These are phyloP conservation scores for Letharia columbiana DNA, from an alignment of 495 filamentous ascomycete species.

Conservation along the genomic window DNA sequence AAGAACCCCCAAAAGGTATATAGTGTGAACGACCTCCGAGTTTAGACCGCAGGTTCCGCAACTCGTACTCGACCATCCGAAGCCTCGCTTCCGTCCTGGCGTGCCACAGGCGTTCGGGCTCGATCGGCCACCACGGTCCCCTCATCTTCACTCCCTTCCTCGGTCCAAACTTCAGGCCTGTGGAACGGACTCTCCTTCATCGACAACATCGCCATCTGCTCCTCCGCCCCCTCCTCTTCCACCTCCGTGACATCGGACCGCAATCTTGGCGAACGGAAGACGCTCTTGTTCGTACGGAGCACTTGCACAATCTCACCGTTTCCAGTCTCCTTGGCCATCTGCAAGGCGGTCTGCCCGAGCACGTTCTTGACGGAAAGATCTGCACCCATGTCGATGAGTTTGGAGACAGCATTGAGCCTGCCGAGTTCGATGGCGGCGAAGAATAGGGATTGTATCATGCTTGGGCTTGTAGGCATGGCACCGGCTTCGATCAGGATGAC, in stretches of 20 bases:
- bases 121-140: background rate
- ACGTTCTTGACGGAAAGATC: conserved; percentile 15
- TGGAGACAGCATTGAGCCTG: conserved; percentile 4
- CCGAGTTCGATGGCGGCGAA: conserved; percentile 17
- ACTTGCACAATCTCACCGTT: conserved; percentile 10
- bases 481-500: conserved; percentile 15
- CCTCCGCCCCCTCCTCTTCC: conserved; percentile 1
- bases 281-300: conserved; percentile 8
- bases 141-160: conserved; percentile 11
- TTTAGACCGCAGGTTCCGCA: background rate
- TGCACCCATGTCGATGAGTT: conserved; percentile 12
- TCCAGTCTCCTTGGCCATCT: conserved; percentile 13
- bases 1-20: too few species aligned
- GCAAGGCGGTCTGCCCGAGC: conserved; percentile 14
- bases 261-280: background rate
- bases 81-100: background rate
- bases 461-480: background rate
- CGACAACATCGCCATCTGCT: conserved; percentile 8
- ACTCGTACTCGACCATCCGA: background rate
- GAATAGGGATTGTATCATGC: conserved; percentile 11
- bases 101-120: background rate
- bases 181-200: conserved; percentile 9
- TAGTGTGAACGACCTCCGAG: background rate
- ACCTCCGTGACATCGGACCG: conserved; percentile 4
- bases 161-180: conserved; percentile 11